Conservation (phyloP, 805 yeast species). For the Saccharomycopsis fodiens region DNA sequence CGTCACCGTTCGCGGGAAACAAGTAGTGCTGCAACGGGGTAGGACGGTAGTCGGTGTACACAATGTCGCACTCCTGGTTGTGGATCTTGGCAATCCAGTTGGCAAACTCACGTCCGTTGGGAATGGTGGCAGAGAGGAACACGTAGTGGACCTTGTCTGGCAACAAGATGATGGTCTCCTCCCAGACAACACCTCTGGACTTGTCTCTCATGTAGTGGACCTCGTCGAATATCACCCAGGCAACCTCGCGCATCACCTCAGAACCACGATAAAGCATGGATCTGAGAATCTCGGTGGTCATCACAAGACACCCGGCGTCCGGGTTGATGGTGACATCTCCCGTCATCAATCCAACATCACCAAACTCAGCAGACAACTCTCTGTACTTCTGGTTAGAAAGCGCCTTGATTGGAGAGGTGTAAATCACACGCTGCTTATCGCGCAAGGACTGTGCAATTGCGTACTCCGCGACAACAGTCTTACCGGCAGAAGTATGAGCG, state of each 20-base stretch:
- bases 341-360: slow-evolving; percentile 97
- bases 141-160: slow-evolving; percentile 97
- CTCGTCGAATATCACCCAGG: slow-evolving; percentile 97
- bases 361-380: slow-evolving; percentile 86
- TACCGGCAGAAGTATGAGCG: slow-evolving; percentile 97
- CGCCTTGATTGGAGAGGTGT: slow-evolving; percentile 93
- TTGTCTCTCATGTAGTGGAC: slow-evolving; percentile 98
- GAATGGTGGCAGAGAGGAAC: slow-evolving; percentile 91
- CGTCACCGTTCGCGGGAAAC: slow-evolving; percentile 98
- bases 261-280: slow-evolving; percentile 97
- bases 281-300: slow-evolving; percentile 97
- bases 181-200: slow-evolving; percentile 99
- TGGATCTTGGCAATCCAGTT: slow-evolving; percentile 97
- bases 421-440: slow-evolving; percentile 87
- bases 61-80: slow-evolving; percentile 96
- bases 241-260: slow-evolving; percentile 97
- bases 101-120: slow-evolving; percentile 97
- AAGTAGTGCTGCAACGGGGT: slow-evolving; percentile 96
- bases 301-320: slow-evolving; percentile 94
- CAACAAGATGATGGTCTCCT: slow-evolving; percentile 88
- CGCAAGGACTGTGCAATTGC: slow-evolving; percentile 94
- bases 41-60: slow-evolving; percentile 97
- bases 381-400: slow-evolving; percentile 90
- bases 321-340: slow-evolving; percentile 99
- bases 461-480: slow-evolving; percentile 94